These are phyloP conservation scores for Microdochium trichocladiopsis DNA, from an alignment of 2,329 filamentous ascomycete genomes.

Conservation along the genomic window DNA sequence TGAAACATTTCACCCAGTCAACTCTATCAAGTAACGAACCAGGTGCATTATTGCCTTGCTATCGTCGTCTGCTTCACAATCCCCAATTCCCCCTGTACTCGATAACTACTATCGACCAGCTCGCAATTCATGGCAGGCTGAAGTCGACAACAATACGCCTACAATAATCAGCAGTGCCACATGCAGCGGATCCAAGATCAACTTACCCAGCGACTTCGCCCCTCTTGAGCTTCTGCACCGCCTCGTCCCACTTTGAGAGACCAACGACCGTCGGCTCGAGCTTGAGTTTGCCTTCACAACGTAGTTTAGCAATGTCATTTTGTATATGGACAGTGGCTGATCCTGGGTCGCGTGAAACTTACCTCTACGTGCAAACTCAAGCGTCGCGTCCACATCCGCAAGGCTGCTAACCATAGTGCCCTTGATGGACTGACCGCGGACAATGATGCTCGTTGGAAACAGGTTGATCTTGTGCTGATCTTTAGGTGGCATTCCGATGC, in stretches of 20 bases:
- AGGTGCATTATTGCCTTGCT: too few species aligned
- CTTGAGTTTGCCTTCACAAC: conserved; percentile 2
- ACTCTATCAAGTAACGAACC: too few species aligned
- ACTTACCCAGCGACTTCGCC: conserved; percentile 6
- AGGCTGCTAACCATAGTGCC: conserved; percentile 7
- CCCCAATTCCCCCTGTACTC: too few species aligned
- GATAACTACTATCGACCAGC: neutral
- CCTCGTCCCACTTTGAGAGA: conserved; percentile 4
- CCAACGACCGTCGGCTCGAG: conserved; percentile 5
- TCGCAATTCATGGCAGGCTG: conserved; percentile 1
- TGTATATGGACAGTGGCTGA: too few species aligned
- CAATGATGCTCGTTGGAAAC: conserved; percentile 3
- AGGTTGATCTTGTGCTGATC: conserved; percentile 6
- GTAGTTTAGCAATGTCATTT: too few species aligned
- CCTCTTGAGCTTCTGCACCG: conserved; percentile 5
- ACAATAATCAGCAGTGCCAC: neutral
- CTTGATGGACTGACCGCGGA: conserved; percentile 6
- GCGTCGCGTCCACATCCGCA: conserved; percentile 5
- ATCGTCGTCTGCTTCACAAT: too few species aligned
- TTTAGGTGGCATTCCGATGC: conserved; percentile 7
- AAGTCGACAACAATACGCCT: conserved; percentile 7
- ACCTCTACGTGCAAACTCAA: conserved; percentile 8
- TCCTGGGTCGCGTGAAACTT: too few species aligned
- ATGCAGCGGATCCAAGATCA: neutral
- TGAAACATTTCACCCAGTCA: too few species aligned